Evolutionary conservation across 148 eudicot genomes (phyloP).

Genomic region (Linanthus parryae): DNA sequence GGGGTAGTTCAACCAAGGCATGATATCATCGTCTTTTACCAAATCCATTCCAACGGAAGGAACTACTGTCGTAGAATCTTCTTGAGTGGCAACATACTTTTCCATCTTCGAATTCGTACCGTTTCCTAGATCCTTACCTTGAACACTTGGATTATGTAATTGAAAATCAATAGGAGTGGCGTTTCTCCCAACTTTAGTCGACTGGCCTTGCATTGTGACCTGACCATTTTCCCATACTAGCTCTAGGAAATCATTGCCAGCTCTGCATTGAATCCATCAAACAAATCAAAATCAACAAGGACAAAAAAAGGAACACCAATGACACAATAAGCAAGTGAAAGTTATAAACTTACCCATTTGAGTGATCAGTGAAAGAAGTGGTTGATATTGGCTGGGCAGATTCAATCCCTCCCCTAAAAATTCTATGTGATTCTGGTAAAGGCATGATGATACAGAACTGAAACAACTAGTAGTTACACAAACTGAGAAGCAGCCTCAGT

Average conservation of each 20-base stretch:
- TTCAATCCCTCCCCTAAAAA: slow-evolving; percentile 50
- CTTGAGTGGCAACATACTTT: slow-evolving; percentile 35
- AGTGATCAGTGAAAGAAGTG: slow-evolving; percentile 29
- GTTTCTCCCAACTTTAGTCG: slow-evolving; percentile 30
- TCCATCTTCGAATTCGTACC: slow-evolving; percentile 22
- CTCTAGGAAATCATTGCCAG: slow-evolving; percentile 52
- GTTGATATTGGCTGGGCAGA: slow-evolving; percentile 39
- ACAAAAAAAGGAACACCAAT: not conserved
- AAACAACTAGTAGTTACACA: no score
- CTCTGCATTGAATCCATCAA: slow-evolving; percentile 35
- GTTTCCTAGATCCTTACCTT: slow-evolving; percentile 29
- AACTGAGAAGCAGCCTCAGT: no score
- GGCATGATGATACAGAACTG: slow-evolving; percentile 84
- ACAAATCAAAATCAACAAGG: slow-evolving; percentile 13
- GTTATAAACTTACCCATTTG: slow-evolving; percentile 47
- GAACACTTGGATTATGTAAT: slow-evolving; percentile 23
- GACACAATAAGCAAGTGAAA: not conserved
- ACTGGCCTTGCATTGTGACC: slow-evolving; percentile 66
- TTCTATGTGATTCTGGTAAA: slow-evolving; percentile 61
- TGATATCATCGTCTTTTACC: slow-evolving; percentile 58
- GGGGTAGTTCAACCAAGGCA: slow-evolving; percentile 70
- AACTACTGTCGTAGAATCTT: slow-evolving; percentile 37
- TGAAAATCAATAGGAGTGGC: slow-evolving; percentile 31
- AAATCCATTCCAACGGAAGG: slow-evolving; percentile 46
- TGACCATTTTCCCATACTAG: slow-evolving; percentile 84